Base-by-base conservation (phyloP, 495 filamentous ascomycete species). In the Aspergillus mulundensis region DNA sequence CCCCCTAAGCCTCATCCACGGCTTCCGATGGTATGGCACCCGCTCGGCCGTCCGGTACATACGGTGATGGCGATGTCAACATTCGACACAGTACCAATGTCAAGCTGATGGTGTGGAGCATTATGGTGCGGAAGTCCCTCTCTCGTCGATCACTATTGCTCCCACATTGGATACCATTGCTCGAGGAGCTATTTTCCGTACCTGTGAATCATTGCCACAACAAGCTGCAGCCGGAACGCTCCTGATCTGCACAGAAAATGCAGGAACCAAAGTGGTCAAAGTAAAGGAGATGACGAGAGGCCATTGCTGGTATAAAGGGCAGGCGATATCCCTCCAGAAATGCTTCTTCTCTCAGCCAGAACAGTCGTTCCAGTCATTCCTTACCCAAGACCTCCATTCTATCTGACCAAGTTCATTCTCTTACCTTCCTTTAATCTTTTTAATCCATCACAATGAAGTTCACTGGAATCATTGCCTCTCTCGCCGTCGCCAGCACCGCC, bases 381-480 rank as follows among this genome's bases (percentile, higher is more conserved):
- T 63, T 69, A 18, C 5, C 38, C 10, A 40, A 51, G 23, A 52
- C 34, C 60, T 32, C 57, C 56, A 41, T 61, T n/a, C 23, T 21
- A 20, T 52, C 38, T 51, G 59, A 54, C 47, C 28, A 45, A 32
- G 53, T 40, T 25, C 50, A 32, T 43, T 53, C 41, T 53, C 38
- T 19, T 53, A 43, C 32, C 25, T 40, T 18, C 16, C 12, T 56
- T 49, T 55, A 52, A 7, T 40, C 53, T 28, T 24, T 18, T 56
- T 42, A 57, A 52, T 12, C 40, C 53, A 52, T 57, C 55, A 71
- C 45, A 48, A 76, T 75, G 73, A 76, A 75, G 68, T 69, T 75
- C 66, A 69, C 70, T 58, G 67, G 66, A 63, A 59, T 68, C 30
- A n/a, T 61, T 20, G 61, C 61, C 21, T 60, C 61, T 28, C 25